These are phyloP conservation scores for Malus hybrid DNA, from an alignment of 331 rosid species.

Conservation along the genomic window DNA sequence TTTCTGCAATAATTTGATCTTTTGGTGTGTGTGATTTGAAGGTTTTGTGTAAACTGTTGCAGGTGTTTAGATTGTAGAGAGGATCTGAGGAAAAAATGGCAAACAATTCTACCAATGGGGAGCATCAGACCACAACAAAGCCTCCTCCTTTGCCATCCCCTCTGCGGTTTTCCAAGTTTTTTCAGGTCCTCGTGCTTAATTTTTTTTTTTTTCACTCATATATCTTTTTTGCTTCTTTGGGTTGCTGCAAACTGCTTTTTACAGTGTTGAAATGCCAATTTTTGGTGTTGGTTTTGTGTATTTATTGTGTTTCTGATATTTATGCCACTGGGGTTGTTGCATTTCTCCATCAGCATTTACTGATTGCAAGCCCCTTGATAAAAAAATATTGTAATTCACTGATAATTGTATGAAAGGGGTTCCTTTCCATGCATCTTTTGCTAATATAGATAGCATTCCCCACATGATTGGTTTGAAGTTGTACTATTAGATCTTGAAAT, in stretches of 20 bases:
- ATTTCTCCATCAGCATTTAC: slow-evolving; percentile 13
- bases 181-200: slow-evolving; percentile 37
- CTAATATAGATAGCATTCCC: neutral
- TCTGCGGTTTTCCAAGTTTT: slow-evolving; percentile 70
- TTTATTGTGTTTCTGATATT: slow-evolving; percentile 11
- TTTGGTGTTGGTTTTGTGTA: neutral
- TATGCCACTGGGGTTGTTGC: neutral
- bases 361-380: neutral
- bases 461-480: neutral
- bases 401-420: neutral
- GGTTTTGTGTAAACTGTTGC: slow-evolving; percentile 10
- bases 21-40: neutral
- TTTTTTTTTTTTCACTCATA: neutral
- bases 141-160: slow-evolving; percentile 79
- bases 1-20: neutral
- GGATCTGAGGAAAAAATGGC: slow-evolving; percentile 42
- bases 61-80: slow-evolving; percentile 21
- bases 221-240: neutral
- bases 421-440: neutral
- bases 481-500: neutral
- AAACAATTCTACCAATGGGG: slow-evolving; percentile 43
- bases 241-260: neutral
- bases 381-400: neutral
- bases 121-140: slow-evolving; percentile 35
- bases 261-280: neutral